Evolutionary conservation across 2,329 filamentous ascomycete genomes (phyloP), one percentile per base, ranked within the genome.

Genomic region (Phyllosticta citrichinensis): DNA sequence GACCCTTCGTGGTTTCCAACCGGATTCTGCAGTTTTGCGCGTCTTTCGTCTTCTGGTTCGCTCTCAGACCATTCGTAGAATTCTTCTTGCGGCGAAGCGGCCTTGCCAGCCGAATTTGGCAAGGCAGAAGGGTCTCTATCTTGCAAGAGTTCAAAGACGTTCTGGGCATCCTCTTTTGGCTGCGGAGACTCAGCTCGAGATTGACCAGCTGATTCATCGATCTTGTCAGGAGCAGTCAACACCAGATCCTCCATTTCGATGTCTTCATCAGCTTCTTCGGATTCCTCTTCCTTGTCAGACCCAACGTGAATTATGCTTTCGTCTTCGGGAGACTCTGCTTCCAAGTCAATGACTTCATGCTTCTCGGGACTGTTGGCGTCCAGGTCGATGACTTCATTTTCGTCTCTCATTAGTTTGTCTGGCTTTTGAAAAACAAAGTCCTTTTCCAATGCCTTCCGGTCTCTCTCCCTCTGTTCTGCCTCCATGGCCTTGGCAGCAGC

Each of bases 361-460:
- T 68, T 74, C 53, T 80, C 75, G 17, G 73, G 68, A 2, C 73
- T 68, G 17, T 55, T 35, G 12, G 68, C 74, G 12, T 80, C 78
- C 2, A 80, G 64, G 67, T 80, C 78, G 60, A 80, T 80, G 12
- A 80, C 66, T 56, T 78, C 77, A 12, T 65, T 67, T 1, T 77
- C 76, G 52, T 83, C 77, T 65, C 85, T 83, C 53, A 80, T 74
- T 0, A 84, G 80, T 61, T 79, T 77, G 56, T 82, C 79, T 25
- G 80, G 74, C 66, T 88, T 83, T 62, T 87, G 82, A 20, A 86
- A 86, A 61, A 87, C 84, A 61, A 88, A 83, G 61, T 83, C 80
- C 20, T 83, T 55, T 72, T 78, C 67, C 75, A 81, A 65, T 75
- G 81, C 73, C 61, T 83, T 81, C 66, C 81, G 68, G 9, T 83